Conservation (phyloP, 192 early-diverging fungal genomes). For the Rhizophagus clarus region DNA sequence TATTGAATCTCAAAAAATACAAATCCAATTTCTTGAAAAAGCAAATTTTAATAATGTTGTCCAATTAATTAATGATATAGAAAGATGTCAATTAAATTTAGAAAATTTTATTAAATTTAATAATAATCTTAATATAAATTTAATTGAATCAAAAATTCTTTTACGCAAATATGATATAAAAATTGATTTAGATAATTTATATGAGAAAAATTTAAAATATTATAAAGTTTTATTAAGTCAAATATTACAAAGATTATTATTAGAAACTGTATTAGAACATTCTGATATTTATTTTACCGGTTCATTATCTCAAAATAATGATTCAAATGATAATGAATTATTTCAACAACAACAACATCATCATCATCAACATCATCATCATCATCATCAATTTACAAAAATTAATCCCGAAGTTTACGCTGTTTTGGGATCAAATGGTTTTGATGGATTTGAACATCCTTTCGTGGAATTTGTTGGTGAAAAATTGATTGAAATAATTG, state of each 20-base stretch:
- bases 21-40: constrained; percentile 10
- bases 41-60: constrained; percentile 16
- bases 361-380: background rate
- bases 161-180: constrained; percentile 8
- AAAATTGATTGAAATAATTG: background rate
- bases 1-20: constrained; percentile 10
- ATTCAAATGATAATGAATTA: too few relatives aligned
- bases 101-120: background rate
- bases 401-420: constrained; percentile 20
- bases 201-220: background rate
- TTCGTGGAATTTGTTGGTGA: constrained; percentile 7
- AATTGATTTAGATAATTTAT: background rate
- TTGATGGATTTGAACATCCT: constrained; percentile 22
- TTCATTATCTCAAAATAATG: constrained; percentile 4
- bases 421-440: background rate
- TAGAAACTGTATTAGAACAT: constrained; percentile 12
- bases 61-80: constrained; percentile 3
- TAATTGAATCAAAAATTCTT: background rate
- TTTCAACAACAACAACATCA: too few relatives aligned
- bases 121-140: background rate
- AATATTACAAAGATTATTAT: constrained; percentile 5
- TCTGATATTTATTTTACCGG: constrained; percentile 19
- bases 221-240: background rate
- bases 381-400: background rate
- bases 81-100: background rate